Evolutionary conservation across 2,329 filamentous ascomycete genomes (phyloP).

Genomic region (Nakataea oryzae): DNA sequence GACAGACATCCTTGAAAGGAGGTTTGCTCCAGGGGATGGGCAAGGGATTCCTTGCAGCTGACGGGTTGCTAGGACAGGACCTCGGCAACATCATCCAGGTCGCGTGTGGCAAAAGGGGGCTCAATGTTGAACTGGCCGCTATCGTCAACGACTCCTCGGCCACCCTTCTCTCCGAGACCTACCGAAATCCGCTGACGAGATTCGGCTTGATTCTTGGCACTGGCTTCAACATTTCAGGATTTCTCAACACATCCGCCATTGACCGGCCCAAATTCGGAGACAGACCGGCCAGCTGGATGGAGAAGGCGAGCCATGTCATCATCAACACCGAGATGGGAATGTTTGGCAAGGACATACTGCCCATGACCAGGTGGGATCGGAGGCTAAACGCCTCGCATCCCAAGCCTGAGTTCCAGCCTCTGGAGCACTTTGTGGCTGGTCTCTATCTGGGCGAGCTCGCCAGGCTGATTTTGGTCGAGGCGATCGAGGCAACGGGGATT

Average conservation of each 20-base stretch:
- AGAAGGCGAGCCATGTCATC: conserved; percentile 49
- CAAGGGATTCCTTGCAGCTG: conserved; percentile 52
- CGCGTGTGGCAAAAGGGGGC: conserved; percentile 38
- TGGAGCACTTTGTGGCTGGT: conserved; percentile 53
- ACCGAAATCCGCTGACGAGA: conserved; percentile 45
- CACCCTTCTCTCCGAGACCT: conserved; percentile 55
- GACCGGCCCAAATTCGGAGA: conserved; percentile 44
- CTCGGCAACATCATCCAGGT: conserved; percentile 46
- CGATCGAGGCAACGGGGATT: conserved; percentile 40
- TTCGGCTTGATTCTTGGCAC: conserved; percentile 59
- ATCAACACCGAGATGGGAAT: conserved; percentile 59
- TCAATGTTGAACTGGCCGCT: conserved; percentile 45
- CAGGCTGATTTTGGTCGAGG: conserved; percentile 47
- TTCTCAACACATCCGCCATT: conserved; percentile 49
- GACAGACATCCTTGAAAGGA: conserved; percentile 52
- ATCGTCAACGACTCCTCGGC: conserved; percentile 60
- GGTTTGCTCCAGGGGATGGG: conserved; percentile 54
- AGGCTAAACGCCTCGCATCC: conserved; percentile 40
- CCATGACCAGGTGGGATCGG: conserved; percentile 51
- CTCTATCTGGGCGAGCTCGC: conserved; percentile 58
- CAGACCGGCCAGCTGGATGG: conserved; percentile 45
- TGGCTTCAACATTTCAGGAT: conserved; percentile 55
- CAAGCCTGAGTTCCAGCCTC: conserved; percentile 48
- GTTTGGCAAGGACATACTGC: conserved; percentile 50
- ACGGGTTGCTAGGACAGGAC: conserved; percentile 47